phyloP scores from a whole-genome alignment of 108 stramenopile species.

The Fragilaria crotonensis region DNA sequence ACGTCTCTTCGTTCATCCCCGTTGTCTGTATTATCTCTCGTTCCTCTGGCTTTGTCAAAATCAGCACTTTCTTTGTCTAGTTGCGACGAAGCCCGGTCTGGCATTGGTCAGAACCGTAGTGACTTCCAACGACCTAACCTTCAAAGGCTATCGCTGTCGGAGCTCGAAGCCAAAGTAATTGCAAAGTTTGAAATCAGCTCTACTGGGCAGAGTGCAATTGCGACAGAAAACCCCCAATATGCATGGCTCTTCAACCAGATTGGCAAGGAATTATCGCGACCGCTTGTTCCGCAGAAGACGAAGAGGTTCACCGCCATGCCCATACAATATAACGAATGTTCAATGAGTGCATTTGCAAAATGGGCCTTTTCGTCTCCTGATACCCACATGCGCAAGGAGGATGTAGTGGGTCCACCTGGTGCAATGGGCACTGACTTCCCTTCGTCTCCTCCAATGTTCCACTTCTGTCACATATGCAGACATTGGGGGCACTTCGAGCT shows the following conservation, averaged over 20 bases:
- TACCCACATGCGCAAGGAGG: neutral
- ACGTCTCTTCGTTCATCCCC: neutral
- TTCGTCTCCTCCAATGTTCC: too few relatives aligned
- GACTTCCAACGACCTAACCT: neutral
- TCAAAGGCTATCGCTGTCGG: neutral
- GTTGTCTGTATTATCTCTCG: neutral
- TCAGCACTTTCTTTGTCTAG: neutral
- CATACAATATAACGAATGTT: constrained; percentile 39
- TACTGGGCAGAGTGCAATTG: neutral
- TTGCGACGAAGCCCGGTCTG: neutral
- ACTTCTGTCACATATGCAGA: constrained; percentile 32
- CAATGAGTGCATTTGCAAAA: constrained; percentile 25
- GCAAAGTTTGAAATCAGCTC: neutral
- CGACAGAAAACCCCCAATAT: neutral
- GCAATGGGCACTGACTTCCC: neutral
- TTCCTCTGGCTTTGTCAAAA: neutral
- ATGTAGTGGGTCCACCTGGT: neutral
- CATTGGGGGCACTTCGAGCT: constrained; percentile 52
- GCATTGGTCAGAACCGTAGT: neutral
- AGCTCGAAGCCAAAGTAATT: neutral
- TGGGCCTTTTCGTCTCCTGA: constrained; percentile 16
- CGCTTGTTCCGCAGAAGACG: neutral
- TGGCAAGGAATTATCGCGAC: neutral
- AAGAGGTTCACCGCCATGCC: constrained; percentile 6
- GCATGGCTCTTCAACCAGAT: neutral